Evolutionary conservation across 2,329 filamentous ascomycete genomes (phyloP).

Genomic region (Furcasterigmium sp.): DNA sequence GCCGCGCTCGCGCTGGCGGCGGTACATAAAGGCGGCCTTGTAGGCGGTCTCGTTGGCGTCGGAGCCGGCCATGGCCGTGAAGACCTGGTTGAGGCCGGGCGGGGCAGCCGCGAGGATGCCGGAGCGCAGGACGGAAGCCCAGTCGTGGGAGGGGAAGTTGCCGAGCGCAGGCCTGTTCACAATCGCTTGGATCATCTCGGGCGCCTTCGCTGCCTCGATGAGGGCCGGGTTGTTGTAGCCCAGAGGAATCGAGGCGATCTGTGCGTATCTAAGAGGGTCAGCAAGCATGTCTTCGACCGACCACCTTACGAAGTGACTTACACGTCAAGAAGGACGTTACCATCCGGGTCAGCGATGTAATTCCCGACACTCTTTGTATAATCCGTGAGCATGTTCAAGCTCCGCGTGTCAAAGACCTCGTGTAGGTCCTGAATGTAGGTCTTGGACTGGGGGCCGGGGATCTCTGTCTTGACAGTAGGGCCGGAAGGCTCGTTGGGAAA

Average conservation of each 20-base stretch:
- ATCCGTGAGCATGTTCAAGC: constrained; percentile 77
- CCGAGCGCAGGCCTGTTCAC: constrained; percentile 87
- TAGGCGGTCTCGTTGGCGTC: constrained; percentile 93
- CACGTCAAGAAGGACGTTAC: constrained; percentile 69
- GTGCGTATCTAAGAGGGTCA: constrained; percentile 58
- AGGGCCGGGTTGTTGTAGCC: constrained; percentile 88
- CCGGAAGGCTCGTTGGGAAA: constrained; percentile 44
- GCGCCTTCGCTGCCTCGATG: constrained; percentile 62
- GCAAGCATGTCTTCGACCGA: not conserved
- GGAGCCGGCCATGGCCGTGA: constrained; percentile 83
- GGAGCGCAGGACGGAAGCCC: constrained; percentile 72
- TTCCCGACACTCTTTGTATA: constrained; percentile 73
- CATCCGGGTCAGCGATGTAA: constrained; percentile 71
- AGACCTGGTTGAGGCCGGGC: constrained; percentile 80
- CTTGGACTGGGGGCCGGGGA: constrained; percentile 73
- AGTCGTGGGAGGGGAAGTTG: constrained; percentile 85
- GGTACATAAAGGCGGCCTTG: constrained; percentile 95
- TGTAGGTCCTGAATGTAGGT: constrained; percentile 65
- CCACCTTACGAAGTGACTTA: constrained; percentile 30
- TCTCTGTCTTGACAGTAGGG: constrained; percentile 50
- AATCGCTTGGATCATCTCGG: constrained; percentile 73
- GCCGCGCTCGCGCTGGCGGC: constrained; percentile 74
- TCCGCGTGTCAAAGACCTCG: constrained; percentile 79
- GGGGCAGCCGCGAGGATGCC: constrained; percentile 80
- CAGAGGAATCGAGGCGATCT: constrained; percentile 88